Evolutionary conservation across 495 filamentous ascomycete genomes (phyloP).

Genomic region (Peziza echinospora): DNA sequence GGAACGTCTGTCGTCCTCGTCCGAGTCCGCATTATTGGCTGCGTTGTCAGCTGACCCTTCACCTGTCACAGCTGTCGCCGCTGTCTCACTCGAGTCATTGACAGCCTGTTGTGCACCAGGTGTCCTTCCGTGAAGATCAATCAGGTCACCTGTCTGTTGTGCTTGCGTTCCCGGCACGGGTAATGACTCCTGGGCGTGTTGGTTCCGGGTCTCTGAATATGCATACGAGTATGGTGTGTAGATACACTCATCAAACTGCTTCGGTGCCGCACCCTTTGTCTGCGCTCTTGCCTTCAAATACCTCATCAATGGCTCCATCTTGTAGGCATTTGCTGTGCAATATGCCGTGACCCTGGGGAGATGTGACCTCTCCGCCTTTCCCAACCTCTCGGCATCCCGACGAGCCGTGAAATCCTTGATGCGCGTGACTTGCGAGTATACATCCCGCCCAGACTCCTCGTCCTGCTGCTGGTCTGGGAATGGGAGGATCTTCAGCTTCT

Average conservation of each 20-base stretch:
- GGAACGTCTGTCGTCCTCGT: constrained; percentile 13
- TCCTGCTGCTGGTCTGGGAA: constrained; percentile 71
- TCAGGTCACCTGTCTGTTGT: constrained; percentile 21
- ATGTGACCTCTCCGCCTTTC: constrained; percentile 74
- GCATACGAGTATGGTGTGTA: constrained; percentile 75
- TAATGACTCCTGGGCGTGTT: too few relatives aligned
- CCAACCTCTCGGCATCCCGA: constrained; percentile 75
- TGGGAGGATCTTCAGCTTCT: constrained; percentile 88
- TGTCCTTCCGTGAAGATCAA: constrained; percentile 23
- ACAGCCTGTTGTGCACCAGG: too few relatives aligned
- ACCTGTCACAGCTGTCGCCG: constrained; percentile 16
- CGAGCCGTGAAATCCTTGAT: constrained; percentile 92
- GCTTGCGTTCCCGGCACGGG: constrained; percentile 2
- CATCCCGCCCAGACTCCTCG: constrained; percentile 81
- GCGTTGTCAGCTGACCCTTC: constrained; percentile 6
- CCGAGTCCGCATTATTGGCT: constrained; percentile 8
- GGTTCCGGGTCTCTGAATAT: not conserved
- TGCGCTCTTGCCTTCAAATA: constrained; percentile 68
- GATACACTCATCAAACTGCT: constrained; percentile 88
- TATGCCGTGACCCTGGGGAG: constrained; percentile 87
- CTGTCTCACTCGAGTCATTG: not conserved
- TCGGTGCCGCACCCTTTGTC: constrained; percentile 57
- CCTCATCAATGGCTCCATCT: constrained; percentile 65
- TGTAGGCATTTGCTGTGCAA: constrained; percentile 78
- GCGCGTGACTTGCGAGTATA: constrained; percentile 78